Percentiles rank a stretch among this genome's conserved stretches.
Conservation (phyloP, 2,329 filamentous ascomycete genomes). For the Diplodia mutila region DNA sequence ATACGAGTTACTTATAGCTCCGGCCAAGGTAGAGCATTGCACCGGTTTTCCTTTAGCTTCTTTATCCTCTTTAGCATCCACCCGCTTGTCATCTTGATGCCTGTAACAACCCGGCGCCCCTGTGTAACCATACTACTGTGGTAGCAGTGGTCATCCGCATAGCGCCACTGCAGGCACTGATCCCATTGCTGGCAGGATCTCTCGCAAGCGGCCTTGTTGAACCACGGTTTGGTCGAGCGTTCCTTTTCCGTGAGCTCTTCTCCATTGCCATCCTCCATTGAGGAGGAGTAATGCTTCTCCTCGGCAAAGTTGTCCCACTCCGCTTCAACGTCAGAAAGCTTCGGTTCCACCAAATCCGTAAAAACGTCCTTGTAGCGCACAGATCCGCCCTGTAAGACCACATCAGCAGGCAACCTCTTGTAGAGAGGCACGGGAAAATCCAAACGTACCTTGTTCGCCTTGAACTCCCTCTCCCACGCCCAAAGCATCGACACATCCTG, state of each 20-base stretch:
- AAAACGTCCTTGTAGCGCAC: conserved; percentile 43
- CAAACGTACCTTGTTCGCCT: background rate
- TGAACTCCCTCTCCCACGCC: conserved; percentile 36
- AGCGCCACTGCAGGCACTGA: conserved; percentile 40
- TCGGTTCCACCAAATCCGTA: conserved; percentile 34
- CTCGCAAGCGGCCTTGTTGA: conserved; percentile 35
- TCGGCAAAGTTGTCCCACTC: conserved; percentile 43
- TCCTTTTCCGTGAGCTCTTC: background rate
- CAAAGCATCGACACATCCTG: conserved; percentile 36
- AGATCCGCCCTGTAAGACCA: conserved; percentile 16
- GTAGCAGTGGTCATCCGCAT: conserved; percentile 36
- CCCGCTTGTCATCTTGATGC: conserved; percentile 37
- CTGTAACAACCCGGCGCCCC: background rate
- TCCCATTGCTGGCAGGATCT: conserved; percentile 36
- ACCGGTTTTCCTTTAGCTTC: conserved; percentile 36
- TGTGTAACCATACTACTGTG: conserved; percentile 31
- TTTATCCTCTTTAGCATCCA: conserved; percentile 40
- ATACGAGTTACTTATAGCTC: no score
- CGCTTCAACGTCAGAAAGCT: conserved; percentile 32
- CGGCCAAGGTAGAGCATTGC: background rate
- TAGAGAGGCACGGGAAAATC: conserved; percentile 28
- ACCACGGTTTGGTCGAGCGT: conserved; percentile 17
- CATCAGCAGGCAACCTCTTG: conserved; percentile 13
- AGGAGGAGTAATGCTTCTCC: conserved; percentile 33
- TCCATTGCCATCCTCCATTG: background rate